Evolutionary conservation across 2,329 filamentous ascomycete species (phyloP), one percentile per base, ranked within the genome.

Genomic region (Lachnellula occidentalis): DNA sequence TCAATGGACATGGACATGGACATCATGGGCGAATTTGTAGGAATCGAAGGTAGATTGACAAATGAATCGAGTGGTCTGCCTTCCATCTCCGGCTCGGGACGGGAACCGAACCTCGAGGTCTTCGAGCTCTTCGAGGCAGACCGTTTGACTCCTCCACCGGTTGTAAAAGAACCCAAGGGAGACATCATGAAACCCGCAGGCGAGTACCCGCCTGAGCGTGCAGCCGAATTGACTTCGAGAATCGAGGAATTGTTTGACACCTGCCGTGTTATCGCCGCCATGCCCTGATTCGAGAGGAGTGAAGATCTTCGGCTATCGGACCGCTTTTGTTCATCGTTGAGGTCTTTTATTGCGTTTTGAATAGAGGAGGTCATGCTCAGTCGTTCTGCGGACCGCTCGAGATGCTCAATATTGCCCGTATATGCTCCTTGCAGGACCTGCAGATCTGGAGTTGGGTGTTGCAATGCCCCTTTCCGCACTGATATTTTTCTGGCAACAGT

Each of bases 301-400:
- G 83, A 87, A 2, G 84, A 86, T 55, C 80, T 78, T 58, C 81
- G 78, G 66, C 83, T 88, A 66, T 88, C 86, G 66, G 77, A 81
- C 61, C 82, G 79, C 71, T 88, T 89, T 66, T 88, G 75, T 70
- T 88, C 84, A 57, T 82, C 76, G 70, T 89, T 84, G 61, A 90
- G 76, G 65, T 86, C 82, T 56, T 86, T 81, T 64, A 91, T 92
- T 62, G 88, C 87, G 73, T 88, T 82, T 64, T 87, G 87, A 66
- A 91, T 87, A 58, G 88, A 89, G 58, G 85, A 88, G 46, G 78
- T 78, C 54, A 83, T 85, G 62, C 86, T 88, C 69, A 92, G 76
- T 60, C 83, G 80, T 71, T 91, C 87, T 48, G 88, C 88, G 11
- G 83, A 86, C 61, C 86, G 84, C 71, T 92, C 88, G 58, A 92